A percentile compares a stretch with the other conserved stretches of the same genome.
These are phyloP conservation scores for Cladophialophora exuberans DNA, from an alignment of 2,329 filamentous ascomycete genomes.

Conservation along the genomic window DNA sequence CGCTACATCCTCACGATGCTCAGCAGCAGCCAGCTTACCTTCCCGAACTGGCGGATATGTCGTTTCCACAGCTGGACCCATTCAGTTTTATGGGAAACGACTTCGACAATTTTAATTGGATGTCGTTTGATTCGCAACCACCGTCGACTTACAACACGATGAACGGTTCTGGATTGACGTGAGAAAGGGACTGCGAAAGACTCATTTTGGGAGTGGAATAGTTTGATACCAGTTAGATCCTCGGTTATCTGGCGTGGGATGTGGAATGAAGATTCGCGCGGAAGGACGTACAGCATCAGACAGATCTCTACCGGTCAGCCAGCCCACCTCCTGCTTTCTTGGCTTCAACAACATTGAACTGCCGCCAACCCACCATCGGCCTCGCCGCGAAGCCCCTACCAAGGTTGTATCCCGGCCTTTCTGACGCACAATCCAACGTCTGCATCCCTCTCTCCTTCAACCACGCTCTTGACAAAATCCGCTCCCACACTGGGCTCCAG, in stretches of 20 bases:
- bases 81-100: slow-evolving; percentile 31
- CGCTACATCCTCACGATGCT: slow-evolving; percentile 7
- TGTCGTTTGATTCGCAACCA: slow-evolving; percentile 14
- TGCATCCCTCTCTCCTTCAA: slow-evolving; percentile 39
- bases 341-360: too few species aligned
- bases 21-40: not conserved
- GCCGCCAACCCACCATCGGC: not conserved
- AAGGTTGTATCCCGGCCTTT: slow-evolving; percentile 34
- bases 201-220: too few species aligned
- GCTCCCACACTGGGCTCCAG: slow-evolving; percentile 37
- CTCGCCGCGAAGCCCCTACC: slow-evolving; percentile 2
- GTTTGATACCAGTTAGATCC: not conserved
- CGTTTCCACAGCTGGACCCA: slow-evolving; percentile 29
- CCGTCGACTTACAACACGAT: not conserved
- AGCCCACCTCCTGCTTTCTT: too few species aligned
- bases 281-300: too few species aligned
- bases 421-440: slow-evolving; percentile 36
- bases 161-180: not conserved
- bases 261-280: not conserved
- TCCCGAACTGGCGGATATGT: slow-evolving; percentile 8
- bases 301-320: too few species aligned
- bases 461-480: slow-evolving; percentile 37
- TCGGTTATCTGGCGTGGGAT: not conserved
- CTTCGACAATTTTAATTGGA: slow-evolving; percentile 33
- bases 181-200: not conserved